A percentile compares a stretch with the other conserved stretches of the same genome.
Conservation (phyloP, 495 filamentous ascomycete species). For the Aspergillus biplanus region DNA sequence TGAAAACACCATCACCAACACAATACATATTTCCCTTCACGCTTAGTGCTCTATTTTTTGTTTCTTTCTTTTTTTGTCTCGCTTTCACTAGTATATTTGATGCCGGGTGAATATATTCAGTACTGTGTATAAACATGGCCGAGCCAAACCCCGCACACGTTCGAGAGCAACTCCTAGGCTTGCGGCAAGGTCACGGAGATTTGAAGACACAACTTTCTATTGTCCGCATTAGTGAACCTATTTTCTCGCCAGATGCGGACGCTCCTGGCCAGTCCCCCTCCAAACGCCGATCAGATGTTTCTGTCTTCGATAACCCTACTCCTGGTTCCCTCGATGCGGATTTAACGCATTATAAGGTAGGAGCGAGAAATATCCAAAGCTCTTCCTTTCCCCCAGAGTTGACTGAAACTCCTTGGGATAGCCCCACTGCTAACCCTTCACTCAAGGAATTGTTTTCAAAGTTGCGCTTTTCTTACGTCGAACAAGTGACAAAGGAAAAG, state of each 20-base stretch:
- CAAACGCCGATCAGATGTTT: slow-evolving; percentile 72
- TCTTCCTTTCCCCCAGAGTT: neutral
- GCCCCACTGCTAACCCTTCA: neutral
- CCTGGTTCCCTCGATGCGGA: slow-evolving; percentile 81
- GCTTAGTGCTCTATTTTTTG: neutral
- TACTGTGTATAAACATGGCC: slow-evolving; percentile 28
- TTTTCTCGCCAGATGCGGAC: slow-evolving; percentile 53
- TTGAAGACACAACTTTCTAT: slow-evolving; percentile 62
- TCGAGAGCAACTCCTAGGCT: slow-evolving; percentile 40
- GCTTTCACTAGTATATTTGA: neutral
- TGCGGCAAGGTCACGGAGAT: slow-evolving; percentile 54
- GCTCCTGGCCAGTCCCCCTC: slow-evolving; percentile 33
- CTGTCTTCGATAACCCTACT: slow-evolving; percentile 68
- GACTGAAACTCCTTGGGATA: neutral
- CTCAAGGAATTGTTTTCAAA: slow-evolving; percentile 87
- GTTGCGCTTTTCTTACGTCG: slow-evolving; percentile 83
- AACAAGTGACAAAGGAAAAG: slow-evolving; percentile 93
- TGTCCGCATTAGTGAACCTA: slow-evolving; percentile 74
- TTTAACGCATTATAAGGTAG: slow-evolving; percentile 80
- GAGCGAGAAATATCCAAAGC: neutral
- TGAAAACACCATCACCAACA: neutral
- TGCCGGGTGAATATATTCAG: neutral
- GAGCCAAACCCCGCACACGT: slow-evolving; percentile 32
- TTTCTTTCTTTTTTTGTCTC: neutral
- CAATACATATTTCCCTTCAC: neutral